Base-by-base conservation (phyloP, 495 filamentous ascomycete genomes). In the Cercophora samala region DNA sequence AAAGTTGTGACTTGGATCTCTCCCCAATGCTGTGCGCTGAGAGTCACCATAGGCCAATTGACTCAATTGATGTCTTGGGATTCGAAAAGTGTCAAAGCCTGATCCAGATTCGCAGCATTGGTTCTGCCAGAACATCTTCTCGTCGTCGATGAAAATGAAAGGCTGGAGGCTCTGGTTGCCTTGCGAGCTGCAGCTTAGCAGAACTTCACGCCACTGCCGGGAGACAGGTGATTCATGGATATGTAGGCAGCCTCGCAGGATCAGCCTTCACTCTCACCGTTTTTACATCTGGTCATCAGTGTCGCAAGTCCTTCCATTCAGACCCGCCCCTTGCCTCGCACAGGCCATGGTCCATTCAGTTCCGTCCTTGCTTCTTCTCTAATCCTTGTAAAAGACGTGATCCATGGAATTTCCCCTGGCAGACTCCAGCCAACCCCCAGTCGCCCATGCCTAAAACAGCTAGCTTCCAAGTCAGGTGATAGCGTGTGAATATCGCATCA, bases 191-290 rank as follows among this genome's bases (percentile, higher is more conserved):
- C 29, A 37, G 53, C 51, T 64, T 71, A 70, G 58, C 73, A 75
- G 55, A 61, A 52, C 25, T 68, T 70, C 70, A 72, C 67, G 13
- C 37, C 42, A 21, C 15, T 29, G 15, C 17, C 22, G 46, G 24
- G 62, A 23, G 42, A 54, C 56, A 46, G 37, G 37, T 18, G 37
- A 46, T 46, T 17, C 37, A 13, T 3, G 37, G 37, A 17, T 17
- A 65, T 52, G 70, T 66, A 69, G 73, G 70, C 65, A 73, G 70
- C 72, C 70, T 74, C 72, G 72, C 72, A 69, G 67, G 62, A 55
- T 64, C 66, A 63, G 55, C 60, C 37, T 46, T 46, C 37, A 46
- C 37, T 46, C 11, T 17, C 15, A 13, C 37, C 37, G 37, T 46
- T 46, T 46, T 46, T 9, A 46, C 37, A 46, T 46, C 37, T 46